A percentile compares a stretch with the other conserved stretches of the same genome.
Evolutionary conservation across 129 eudicot species (phyloP).

Genomic region (Logfia minima): DNA sequence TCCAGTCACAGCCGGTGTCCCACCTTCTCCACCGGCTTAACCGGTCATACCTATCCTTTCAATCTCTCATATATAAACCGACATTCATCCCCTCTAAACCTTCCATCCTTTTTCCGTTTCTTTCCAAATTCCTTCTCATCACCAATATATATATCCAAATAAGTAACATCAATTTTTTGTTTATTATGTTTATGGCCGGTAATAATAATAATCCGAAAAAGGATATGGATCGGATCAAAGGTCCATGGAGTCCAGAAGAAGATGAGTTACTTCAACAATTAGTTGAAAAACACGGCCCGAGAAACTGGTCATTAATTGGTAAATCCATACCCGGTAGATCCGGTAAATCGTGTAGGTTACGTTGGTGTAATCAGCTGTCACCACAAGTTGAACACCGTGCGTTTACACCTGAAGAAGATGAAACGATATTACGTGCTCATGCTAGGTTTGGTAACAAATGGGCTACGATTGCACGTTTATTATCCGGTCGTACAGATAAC

Average conservation of each 20-base stretch:
- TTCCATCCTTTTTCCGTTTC: constrained; percentile 24
- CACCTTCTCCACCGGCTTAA: constrained; percentile 39
- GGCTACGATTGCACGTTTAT: constrained; percentile 89
- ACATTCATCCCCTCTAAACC: constrained; percentile 31
- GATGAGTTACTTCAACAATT: constrained; percentile 62
- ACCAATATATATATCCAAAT: not conserved
- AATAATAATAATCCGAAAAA: constrained; percentile 12
- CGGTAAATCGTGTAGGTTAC: constrained; percentile 75
- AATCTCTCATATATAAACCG: constrained; percentile 30
- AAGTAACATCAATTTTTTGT: not conserved
- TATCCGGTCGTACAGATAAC: constrained; percentile 86
- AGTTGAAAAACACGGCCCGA: constrained; percentile 72
- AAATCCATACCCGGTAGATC: constrained; percentile 79
- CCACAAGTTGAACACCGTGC: constrained; percentile 93
- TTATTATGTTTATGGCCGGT: constrained; percentile 33
- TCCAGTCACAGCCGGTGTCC: constrained; percentile 53
- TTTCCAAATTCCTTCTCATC: not conserved
- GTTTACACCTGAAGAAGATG: constrained; percentile 85
- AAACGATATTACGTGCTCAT: constrained; percentile 76
- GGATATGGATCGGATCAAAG: constrained; percentile 80
- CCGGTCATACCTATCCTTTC: constrained; percentile 54
- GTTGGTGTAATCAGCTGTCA: constrained; percentile 96
- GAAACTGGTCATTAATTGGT: constrained; percentile 86
- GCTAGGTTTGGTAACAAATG: constrained; percentile 87
- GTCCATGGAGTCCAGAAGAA: constrained; percentile 97